Percentiles rank a stretch among this genome's conserved stretches.
These are phyloP conservation scores for Fusarium sp. DNA, from an alignment of 2,329 filamentous ascomycete species.

Conservation along the genomic window DNA sequence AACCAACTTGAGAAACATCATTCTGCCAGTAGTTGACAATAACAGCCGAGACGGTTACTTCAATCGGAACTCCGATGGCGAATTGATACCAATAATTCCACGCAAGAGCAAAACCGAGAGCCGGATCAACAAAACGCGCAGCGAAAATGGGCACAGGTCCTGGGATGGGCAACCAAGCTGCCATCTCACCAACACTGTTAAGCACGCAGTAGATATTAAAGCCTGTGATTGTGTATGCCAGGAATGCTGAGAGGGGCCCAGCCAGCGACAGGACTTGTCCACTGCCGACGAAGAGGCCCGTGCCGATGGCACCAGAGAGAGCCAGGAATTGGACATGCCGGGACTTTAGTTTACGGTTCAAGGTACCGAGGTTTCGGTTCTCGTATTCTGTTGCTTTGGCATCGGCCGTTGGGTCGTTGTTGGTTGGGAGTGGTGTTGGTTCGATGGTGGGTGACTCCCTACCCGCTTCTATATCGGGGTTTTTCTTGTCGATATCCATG, in stretches of 20 bases:
- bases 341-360: slow-evolving; percentile 58
- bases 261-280: slow-evolving; percentile 24
- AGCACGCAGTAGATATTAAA: slow-evolving; percentile 27
- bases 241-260: slow-evolving; percentile 26
- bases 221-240: slow-evolving; percentile 30
- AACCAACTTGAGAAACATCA: slow-evolving; percentile 28
- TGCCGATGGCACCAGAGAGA: slow-evolving; percentile 35
- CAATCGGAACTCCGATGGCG: slow-evolving; percentile 68
- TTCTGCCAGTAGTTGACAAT: slow-evolving; percentile 72
- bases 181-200: slow-evolving; percentile 55
- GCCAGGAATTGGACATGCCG: slow-evolving; percentile 73
- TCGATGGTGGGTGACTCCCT: slow-evolving; percentile 22
- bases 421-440: slow-evolving; percentile 17
- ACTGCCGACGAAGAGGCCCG: slow-evolving; percentile 30
- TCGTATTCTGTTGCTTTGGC: slow-evolving; percentile 21
- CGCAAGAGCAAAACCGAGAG: slow-evolving; percentile 59
- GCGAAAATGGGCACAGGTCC: slow-evolving; percentile 18
- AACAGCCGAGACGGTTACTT: slow-evolving; percentile 70
- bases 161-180: slow-evolving; percentile 7
- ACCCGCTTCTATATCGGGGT: slow-evolving; percentile 22
- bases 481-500: slow-evolving; percentile 25
- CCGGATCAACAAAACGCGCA: slow-evolving; percentile 67
- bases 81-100: slow-evolving; percentile 76
- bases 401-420: slow-evolving; percentile 18
- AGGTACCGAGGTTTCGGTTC: slow-evolving; percentile 30